Evolutionary conservation across 495 filamentous ascomycete genomes (phyloP).

Genomic region (Corynascus novoguineensis): DNA sequence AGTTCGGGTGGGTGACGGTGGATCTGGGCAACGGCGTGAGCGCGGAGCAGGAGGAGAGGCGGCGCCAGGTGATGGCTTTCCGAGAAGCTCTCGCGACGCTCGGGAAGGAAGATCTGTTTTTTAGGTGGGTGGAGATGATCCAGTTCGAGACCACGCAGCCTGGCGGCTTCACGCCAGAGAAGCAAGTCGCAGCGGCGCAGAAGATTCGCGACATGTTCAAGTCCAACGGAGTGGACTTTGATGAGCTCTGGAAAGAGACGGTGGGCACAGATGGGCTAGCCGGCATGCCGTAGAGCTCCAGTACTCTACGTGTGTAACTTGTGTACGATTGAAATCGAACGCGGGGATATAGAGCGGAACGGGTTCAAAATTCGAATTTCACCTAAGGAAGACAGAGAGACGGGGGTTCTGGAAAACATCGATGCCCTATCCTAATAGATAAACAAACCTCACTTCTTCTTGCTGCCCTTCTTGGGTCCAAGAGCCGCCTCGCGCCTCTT

Average conservation of each 20-base stretch:
- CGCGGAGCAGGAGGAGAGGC: slow-evolving; percentile 46
- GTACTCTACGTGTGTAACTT: background rate
- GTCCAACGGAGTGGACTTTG: slow-evolving; percentile 66
- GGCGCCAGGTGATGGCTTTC: slow-evolving; percentile 63
- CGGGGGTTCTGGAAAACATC: too few relatives aligned
- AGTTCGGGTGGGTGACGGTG: slow-evolving; percentile 60
- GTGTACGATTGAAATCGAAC: background rate
- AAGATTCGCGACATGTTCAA: slow-evolving; percentile 63
- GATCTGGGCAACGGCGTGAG: slow-evolving; percentile 48
- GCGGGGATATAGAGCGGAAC: background rate
- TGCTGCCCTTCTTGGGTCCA: slow-evolving; percentile 30
- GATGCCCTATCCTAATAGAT: background rate
- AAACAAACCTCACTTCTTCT: slow-evolving; percentile 31
- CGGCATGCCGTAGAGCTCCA: slow-evolving; percentile 16
- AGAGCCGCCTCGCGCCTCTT: slow-evolving; percentile 60
- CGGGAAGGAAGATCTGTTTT: slow-evolving; percentile 81
- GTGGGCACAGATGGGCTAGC: slow-evolving; percentile 55
- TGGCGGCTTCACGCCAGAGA: slow-evolving; percentile 65
- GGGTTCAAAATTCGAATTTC: too few relatives aligned
- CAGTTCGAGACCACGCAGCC: slow-evolving; percentile 73
- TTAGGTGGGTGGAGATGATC: slow-evolving; percentile 76
- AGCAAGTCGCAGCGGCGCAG: slow-evolving; percentile 58
- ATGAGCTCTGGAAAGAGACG: slow-evolving; percentile 64
- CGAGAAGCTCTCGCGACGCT: slow-evolving; percentile 62
- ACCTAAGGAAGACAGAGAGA: too few relatives aligned